phyloP scores from a whole-genome alignment of 345 rosid genomes.

The Eucalyptus brandiana region DNA sequence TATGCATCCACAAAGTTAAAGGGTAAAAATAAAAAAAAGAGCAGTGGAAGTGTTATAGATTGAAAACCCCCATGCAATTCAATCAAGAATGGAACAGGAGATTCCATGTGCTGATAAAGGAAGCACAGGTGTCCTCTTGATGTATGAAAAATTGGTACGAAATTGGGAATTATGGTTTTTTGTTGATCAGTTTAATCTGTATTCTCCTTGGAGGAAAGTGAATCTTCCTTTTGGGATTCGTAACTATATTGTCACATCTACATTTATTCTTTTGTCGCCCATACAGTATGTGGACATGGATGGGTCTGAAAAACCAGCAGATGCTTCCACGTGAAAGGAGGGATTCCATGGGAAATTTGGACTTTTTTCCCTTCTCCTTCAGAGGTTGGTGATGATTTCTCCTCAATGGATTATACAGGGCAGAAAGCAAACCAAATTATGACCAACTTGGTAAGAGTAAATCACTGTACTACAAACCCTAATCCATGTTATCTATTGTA shows the following conservation, averaged over 20 bases:
- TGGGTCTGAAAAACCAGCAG: background rate
- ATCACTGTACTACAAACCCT: background rate
- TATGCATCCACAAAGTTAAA: background rate
- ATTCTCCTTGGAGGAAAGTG: background rate
- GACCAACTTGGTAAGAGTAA: background rate
- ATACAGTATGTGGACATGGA: background rate
- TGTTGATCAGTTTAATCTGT: background rate
- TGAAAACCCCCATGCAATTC: background rate
- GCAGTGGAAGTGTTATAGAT: background rate
- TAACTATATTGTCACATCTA: background rate
- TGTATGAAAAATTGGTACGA: background rate
- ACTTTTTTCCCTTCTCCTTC: background rate
- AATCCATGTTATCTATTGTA: background rate
- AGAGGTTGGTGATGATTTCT: background rate
- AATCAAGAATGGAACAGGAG: background rate
- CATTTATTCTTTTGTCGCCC: background rate
- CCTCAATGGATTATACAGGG: background rate
- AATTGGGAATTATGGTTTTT: background rate
- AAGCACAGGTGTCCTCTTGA: background rate
- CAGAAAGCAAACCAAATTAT: background rate
- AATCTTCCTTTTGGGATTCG: background rate
- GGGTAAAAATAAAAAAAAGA: background rate
- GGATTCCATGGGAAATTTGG: background rate
- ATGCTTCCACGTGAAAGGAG: background rate
- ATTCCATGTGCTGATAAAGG: background rate